A percentile compares a stretch with the other conserved stretches of the same genome.
phyloP scores from a whole-genome alignment of 164 flowering plant species.

The Aristolochia contorta region DNA sequence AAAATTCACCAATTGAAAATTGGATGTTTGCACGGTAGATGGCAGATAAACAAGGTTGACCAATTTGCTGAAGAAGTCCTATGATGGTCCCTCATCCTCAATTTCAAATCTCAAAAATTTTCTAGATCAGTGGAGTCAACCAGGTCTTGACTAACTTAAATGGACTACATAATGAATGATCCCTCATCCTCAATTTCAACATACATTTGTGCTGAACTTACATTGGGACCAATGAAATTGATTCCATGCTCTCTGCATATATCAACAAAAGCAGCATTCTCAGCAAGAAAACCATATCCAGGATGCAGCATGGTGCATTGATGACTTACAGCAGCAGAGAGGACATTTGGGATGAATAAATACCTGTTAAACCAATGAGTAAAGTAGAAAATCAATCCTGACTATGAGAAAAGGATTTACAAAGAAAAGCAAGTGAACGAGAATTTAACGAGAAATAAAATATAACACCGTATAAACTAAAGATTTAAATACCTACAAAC shows the following conservation, averaged over 20 bases:
- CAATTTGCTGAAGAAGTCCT: neutral
- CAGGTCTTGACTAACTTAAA: neutral
- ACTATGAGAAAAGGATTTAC: neutral
- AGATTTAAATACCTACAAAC: no score
- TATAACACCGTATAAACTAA: no score
- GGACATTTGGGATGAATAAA: conserved; percentile 73
- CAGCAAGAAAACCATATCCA: conserved; percentile 99
- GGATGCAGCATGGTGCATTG: conserved; percentile 97
- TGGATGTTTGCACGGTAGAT: neutral
- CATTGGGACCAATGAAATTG: conserved; percentile 97
- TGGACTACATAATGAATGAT: neutral
- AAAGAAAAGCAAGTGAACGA: neutral
- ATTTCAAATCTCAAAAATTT: neutral
- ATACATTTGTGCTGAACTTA: conserved; percentile 22
- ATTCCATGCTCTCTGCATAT: conserved; percentile 95
- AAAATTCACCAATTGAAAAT: no score
- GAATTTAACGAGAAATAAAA: no score
- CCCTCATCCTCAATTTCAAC: neutral
- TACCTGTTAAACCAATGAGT: conserved; percentile 43
- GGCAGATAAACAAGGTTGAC: neutral
- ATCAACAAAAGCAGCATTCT: conserved; percentile 94
- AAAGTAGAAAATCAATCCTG: neutral
- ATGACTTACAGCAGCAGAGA: conserved; percentile 83
- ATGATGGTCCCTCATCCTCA: neutral
- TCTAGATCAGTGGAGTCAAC: neutral